Evolutionary conservation across 2,329 filamentous ascomycete species (phyloP), one percentile per base, ranked within the genome.

Genomic region (Phialemoniopsis sp.): DNA sequence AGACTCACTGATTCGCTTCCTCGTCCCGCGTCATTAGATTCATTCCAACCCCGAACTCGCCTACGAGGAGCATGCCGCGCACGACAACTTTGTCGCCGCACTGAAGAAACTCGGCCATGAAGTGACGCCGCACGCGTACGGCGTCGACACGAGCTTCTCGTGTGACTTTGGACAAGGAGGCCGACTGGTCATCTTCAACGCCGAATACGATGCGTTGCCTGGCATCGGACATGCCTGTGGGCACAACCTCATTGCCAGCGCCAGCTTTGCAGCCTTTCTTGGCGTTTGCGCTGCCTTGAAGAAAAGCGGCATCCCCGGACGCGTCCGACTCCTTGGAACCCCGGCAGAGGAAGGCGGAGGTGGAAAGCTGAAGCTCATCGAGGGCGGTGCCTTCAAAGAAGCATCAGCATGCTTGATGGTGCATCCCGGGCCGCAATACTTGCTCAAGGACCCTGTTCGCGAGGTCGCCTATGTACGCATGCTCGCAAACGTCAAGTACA

Each of bases 111-210:
- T 64, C 3, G 73, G 68, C 0, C 71, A 69, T 46, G 38, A 47
- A 0, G 71, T 77, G 6, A 69, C 56, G 3, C 63, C 63, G 2
- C 64, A 73, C 37, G 67, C 72, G 0, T 76, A 75, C 47, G 73
- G 68, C 2, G 46, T 79, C 1, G 55, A 63, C 15, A 79, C 75
- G 0, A 61, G 70, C 0, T 78, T 79, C 41, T 63, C 68, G 42
- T 70, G 42, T 33, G 38, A 44, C n/a, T 46, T 36, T 29, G 48
- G 45, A 6, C 19, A 46, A 40, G 41, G 43, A 31, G 32, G 45
- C 30, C 37, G 39, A 3, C 32, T 50, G 13, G 35, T 45, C 29
- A 18, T 48, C 40, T 37, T 50, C 57, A 50, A 49, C 18, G 49
- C 49, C 37, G 50, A 53, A 39, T 53, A 53, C 34, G 50, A 53